Evolutionary conservation across 164 flowering plant genomes (phyloP).

Genomic region (Stephania cephalantha): DNA sequence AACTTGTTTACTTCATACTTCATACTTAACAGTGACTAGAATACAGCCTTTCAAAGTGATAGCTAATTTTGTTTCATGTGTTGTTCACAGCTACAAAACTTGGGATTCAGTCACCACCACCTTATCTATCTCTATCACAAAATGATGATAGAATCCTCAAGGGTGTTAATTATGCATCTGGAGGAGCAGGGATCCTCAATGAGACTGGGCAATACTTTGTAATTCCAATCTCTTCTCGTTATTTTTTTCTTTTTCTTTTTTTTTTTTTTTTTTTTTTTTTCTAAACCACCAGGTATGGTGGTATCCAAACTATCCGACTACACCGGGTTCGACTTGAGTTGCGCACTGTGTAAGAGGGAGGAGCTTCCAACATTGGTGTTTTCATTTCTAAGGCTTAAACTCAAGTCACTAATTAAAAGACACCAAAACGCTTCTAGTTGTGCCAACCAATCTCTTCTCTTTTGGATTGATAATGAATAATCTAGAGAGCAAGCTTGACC

Average conservation of each 20-base stretch:
- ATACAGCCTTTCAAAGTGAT: background rate
- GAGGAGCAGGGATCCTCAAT: constrained; percentile 90
- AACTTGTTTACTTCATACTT: background rate
- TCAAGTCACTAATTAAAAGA: too few species aligned
- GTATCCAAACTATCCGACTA: too few species aligned
- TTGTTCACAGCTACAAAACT: constrained; percentile 54
- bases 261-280: too few species aligned
- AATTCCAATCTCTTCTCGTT: constrained; percentile 12
- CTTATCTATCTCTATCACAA: constrained; percentile 54
- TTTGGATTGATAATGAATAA: background rate
- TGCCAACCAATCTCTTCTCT: background rate
- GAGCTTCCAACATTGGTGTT: too few species aligned
- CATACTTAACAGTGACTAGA: background rate
- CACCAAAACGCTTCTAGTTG: too few species aligned
- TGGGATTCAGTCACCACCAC: constrained; percentile 65
- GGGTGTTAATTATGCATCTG: constrained; percentile 87
- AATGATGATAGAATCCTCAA: constrained; percentile 45
- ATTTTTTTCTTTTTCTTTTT: too few species aligned
- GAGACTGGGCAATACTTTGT: constrained; percentile 77
- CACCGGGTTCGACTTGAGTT: too few species aligned
- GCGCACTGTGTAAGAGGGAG: too few species aligned
- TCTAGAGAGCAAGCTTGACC: background rate
- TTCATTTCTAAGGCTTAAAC: too few species aligned
- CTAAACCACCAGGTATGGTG: too few species aligned
- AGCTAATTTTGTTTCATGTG: background rate